Evolutionary conservation across 2,329 filamentous ascomycete species (phyloP), one percentile per base, ranked within the genome.

Genomic region (Xylariomycetidae sp.): DNA sequence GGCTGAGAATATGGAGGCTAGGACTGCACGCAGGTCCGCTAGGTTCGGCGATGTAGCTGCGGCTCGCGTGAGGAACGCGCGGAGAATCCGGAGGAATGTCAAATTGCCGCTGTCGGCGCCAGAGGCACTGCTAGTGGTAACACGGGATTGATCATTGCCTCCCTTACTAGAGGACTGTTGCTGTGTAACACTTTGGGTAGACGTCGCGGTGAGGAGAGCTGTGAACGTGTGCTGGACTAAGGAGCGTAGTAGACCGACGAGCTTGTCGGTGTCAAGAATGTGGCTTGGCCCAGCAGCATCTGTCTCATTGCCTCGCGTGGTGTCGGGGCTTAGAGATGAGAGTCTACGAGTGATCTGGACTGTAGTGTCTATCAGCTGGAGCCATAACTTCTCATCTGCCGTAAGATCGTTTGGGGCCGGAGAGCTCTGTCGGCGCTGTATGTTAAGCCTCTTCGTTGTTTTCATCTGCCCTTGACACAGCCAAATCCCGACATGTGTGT

Each of bases 401-500:
- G 69, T 68, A 9, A 82, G 63, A 1, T 59, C 57, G 25, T 69
- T 66, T 2, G 57, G 58, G 2, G 59, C 46, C 5, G 59, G 48
- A 4, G 59, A 50, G 35, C 74, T 72, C 39, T 59, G 75, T 58
- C 59, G 76, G 44, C 79, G 66, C 31, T 75, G 61, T 4, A 74
- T 61, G 44, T 59, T 67, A 33, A 56, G 49, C 38, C 63, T 61
- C 38, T 65, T 70, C 5, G 67, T 60, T 0, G 72, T 74, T 50
- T 83, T 85, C 30, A 78, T 87, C 55, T 95, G 88, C 2, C 83
- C 80, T 59, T 94, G 87, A 49, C 92, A 97, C 10, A 98, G 69
- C 92, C 92, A 98, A 31, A 94, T 90, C 11, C 94, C 92, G 2
- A 98, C 87, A 44, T 88, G 82, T 2, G 83, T 80, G 60, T 95